Evolutionary conservation across 208 protist species (phyloP).

Genomic region (Trypanosoma melophagium): DNA sequence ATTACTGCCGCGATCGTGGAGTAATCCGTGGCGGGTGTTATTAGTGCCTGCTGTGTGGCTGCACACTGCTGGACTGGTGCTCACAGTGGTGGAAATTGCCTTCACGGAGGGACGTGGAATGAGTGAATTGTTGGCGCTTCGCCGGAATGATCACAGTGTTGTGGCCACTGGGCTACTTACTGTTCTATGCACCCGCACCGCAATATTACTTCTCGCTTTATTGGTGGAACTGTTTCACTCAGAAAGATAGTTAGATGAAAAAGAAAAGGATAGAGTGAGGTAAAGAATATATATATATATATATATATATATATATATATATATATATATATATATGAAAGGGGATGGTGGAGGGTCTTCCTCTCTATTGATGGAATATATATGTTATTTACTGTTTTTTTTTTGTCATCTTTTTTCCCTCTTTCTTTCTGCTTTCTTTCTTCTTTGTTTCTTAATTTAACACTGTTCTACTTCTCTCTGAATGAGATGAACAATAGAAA

Average conservation of each 20-base stretch:
- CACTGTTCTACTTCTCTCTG: no score
- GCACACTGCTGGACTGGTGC: conserved; percentile 31
- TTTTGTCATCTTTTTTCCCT: conserved; percentile 12
- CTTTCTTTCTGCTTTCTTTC: conserved; percentile 19
- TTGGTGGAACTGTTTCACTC: conserved; percentile 31
- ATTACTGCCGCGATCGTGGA: neutral
- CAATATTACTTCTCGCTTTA: conserved; percentile 28
- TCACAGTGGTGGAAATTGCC: conserved; percentile 54
- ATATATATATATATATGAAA: neutral
- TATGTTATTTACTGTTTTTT: conserved; percentile 1
- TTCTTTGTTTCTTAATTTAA: conserved; percentile 12
- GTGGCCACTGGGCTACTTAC: conserved; percentile 25
- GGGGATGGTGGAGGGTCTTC: neutral
- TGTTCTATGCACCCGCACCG: conserved; percentile 26
- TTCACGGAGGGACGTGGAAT: conserved; percentile 31
- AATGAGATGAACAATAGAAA: neutral
- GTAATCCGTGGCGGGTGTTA: conserved; percentile 7
- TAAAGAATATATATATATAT: neutral
- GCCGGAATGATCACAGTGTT: neutral
- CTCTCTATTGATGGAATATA: neutral
- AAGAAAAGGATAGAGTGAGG: neutral
- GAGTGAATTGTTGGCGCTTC: conserved; percentile 27
- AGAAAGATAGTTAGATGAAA: neutral
- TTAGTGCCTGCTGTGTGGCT: conserved; percentile 27
- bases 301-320: no score